phyloP scores from a whole-genome alignment of 2,329 filamentous ascomycete genomes.

The Fusarium torulosum region DNA sequence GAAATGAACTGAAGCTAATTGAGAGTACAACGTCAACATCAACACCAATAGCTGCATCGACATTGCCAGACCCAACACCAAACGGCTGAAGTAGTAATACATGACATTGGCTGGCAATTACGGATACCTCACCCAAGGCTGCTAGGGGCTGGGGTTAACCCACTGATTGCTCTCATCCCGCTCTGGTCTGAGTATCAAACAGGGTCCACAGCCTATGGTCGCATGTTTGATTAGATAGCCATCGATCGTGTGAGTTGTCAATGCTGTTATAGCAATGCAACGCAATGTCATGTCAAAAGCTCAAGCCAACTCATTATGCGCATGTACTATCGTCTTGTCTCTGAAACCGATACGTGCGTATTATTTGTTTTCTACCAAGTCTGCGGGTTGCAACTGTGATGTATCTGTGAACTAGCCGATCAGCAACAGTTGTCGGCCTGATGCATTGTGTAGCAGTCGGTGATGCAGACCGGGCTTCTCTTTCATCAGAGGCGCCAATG shows the following conservation, averaged over 20 bases:
- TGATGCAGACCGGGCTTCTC: slow-evolving; percentile 5
- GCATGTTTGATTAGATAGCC: slow-evolving; percentile 30
- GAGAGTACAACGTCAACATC: not conserved
- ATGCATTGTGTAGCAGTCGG: slow-evolving; percentile 9
- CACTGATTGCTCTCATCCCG: slow-evolving; percentile 42
- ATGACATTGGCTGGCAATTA: slow-evolving; percentile 33
- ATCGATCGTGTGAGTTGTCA: slow-evolving; percentile 15
- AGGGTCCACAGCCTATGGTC: slow-evolving; percentile 28
- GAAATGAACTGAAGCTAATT: slow-evolving; percentile 8
- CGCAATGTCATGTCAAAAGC: not conserved
- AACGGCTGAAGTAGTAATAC: slow-evolving; percentile 4
- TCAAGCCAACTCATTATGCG: not conserved
- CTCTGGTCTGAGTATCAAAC: slow-evolving; percentile 43
- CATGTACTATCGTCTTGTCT: slow-evolving; percentile 2
- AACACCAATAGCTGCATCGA: slow-evolving; percentile 12
- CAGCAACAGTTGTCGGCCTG: slow-evolving; percentile 20
- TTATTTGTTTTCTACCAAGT: slow-evolving; percentile 24
- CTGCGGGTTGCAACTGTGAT: slow-evolving; percentile 20
- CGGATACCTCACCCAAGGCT: slow-evolving; percentile 15
- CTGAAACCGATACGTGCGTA: slow-evolving; percentile 23
- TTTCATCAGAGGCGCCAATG: slow-evolving; percentile 27
- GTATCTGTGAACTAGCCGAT: slow-evolving; percentile 19
- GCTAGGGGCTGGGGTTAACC: slow-evolving; percentile 6
- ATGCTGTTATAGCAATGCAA: slow-evolving; percentile 11
- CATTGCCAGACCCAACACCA: slow-evolving; percentile 14